Conservation (phyloP, 148 eudicot genomes). For the Linanthus parryae region DNA sequence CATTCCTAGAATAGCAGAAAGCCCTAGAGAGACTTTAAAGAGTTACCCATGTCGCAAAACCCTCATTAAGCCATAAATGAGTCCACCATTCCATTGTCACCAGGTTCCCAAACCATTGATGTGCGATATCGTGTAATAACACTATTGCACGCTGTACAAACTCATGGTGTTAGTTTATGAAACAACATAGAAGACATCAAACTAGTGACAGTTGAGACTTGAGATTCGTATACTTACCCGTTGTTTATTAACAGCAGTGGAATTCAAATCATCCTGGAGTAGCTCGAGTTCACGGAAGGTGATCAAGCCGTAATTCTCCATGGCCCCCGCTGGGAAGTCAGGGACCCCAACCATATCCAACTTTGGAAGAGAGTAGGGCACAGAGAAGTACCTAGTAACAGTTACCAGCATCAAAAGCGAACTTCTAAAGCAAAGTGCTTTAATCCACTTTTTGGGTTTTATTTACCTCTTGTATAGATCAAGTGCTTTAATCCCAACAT, state of each 20-base stretch:
- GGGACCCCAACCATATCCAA: conserved; percentile 35
- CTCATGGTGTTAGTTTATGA: too few species aligned
- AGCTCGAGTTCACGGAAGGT: conserved; percentile 22
- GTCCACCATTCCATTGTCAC: conserved; percentile 45
- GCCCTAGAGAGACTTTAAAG: neutral
- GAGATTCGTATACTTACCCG: conserved; percentile 24
- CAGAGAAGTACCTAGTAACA: conserved; percentile 21
- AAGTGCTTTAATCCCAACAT: conserved; percentile 23
- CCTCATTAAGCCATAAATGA: conserved; percentile 35
- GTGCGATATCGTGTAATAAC: conserved; percentile 27
- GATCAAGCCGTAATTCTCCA: conserved; percentile 33
- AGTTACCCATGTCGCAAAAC: conserved; percentile 38
- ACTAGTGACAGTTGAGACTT: too few species aligned
- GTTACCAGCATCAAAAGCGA: conserved; percentile 1
- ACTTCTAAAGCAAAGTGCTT: too few species aligned
- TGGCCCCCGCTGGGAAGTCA: conserved; percentile 29
- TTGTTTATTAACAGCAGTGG: conserved; percentile 25
- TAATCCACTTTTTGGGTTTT: too few species aligned
- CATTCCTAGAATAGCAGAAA: neutral
- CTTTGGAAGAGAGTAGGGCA: conserved; percentile 31
- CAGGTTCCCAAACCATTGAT: conserved; percentile 38
- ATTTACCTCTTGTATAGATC: conserved; percentile 20
- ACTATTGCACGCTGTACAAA: conserved; percentile 21
- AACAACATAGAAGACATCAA: too few species aligned
- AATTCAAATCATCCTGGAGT: conserved; percentile 20